Percentiles rank a stretch among this genome's conserved stretches.
Evolutionary conservation across 176 grass and related monocot genomes (phyloP).

Genomic region (Tillandsia leiboldiana): DNA sequence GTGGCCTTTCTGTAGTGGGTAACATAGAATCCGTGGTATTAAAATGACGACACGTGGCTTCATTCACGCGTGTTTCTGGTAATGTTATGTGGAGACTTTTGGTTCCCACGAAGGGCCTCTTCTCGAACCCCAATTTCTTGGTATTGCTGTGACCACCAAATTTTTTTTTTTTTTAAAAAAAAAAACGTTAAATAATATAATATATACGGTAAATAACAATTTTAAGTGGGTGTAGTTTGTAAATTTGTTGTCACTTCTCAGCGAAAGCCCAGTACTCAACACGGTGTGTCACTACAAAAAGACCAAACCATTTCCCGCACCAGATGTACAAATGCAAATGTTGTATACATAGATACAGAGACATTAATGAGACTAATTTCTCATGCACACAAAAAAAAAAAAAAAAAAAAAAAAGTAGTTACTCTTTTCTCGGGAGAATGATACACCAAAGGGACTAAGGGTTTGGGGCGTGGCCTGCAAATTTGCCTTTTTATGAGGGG

Average conservation of each 20-base stretch:
- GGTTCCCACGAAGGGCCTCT: constrained; percentile 34
- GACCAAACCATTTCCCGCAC: no score
- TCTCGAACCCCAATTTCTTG: constrained; percentile 21
- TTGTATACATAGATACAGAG: no score
- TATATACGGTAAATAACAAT: background rate
- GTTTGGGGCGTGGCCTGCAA: constrained; percentile 23
- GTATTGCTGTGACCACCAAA: constrained; percentile 3
- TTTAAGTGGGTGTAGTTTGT: constrained; percentile 3
- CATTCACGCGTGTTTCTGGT: background rate
- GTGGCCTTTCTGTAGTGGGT: constrained; percentile 22
- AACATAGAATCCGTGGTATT: background rate
- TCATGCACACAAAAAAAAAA: no score
- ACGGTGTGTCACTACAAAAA: background rate
- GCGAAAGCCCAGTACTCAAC: background rate
- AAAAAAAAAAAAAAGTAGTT: no score
- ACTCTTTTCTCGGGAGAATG: no score
- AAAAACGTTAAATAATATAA: no score
- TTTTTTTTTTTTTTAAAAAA: no score
- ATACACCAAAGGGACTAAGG: constrained; percentile 11
- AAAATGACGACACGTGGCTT: background rate
- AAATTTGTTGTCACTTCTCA: background rate
- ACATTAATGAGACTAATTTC: no score
- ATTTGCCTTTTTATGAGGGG: constrained; percentile 20
- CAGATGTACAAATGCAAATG: no score
- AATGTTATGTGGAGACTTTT: background rate